These are phyloP conservation scores for Orbilia javanica DNA, from an alignment of 2,329 filamentous ascomycete genomes.

Conservation along the genomic window DNA sequence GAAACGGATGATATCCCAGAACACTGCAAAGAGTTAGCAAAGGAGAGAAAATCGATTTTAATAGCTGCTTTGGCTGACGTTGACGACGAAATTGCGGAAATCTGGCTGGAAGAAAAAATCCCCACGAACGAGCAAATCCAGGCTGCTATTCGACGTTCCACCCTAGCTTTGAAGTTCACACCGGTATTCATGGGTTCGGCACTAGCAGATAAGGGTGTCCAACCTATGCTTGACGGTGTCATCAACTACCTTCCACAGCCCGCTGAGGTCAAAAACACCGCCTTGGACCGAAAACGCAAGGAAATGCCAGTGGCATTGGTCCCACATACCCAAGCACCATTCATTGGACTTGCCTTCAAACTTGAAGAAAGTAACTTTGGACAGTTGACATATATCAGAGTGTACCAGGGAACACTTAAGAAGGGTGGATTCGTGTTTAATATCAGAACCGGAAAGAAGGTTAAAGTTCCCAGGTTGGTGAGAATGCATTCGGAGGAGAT, in stretches of 20 bases:
- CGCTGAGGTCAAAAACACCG: slow-evolving; percentile 86
- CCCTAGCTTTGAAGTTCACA: slow-evolving; percentile 88
- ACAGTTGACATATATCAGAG: slow-evolving; percentile 96
- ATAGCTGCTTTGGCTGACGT: slow-evolving; percentile 97
- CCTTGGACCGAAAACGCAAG: slow-evolving; percentile 82
- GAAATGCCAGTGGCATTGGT: slow-evolving; percentile 88
- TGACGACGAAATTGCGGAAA: slow-evolving; percentile 95
- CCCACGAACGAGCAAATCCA: slow-evolving; percentile 88
- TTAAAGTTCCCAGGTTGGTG: slow-evolving; percentile 95
- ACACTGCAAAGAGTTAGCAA: slow-evolving; percentile 79
- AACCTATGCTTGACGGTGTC: slow-evolving; percentile 96
- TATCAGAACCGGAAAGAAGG: slow-evolving; percentile 92
- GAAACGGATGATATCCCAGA: slow-evolving; percentile 84
- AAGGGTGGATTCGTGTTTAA: slow-evolving; percentile 95
- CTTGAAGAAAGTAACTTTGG: slow-evolving; percentile 99
- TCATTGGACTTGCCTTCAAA: slow-evolving; percentile 97
- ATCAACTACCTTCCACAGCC: slow-evolving; percentile 97
- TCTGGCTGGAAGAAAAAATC: slow-evolving; percentile 88
- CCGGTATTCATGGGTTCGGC: slow-evolving; percentile 98
- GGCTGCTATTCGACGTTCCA: slow-evolving; percentile 88
- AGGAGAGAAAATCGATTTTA: slow-evolving; percentile 84
- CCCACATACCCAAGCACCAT: slow-evolving; percentile 91
- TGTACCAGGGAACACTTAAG: slow-evolving; percentile 91
- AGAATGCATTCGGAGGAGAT: slow-evolving; percentile 99
- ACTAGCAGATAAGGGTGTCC: slow-evolving; percentile 91